Percentiles rank a stretch among this genome's conserved stretches.
Conservation (phyloP, 1,284 basidiomycete species). For the Cutaneotrichosporon mucoides region DNA sequence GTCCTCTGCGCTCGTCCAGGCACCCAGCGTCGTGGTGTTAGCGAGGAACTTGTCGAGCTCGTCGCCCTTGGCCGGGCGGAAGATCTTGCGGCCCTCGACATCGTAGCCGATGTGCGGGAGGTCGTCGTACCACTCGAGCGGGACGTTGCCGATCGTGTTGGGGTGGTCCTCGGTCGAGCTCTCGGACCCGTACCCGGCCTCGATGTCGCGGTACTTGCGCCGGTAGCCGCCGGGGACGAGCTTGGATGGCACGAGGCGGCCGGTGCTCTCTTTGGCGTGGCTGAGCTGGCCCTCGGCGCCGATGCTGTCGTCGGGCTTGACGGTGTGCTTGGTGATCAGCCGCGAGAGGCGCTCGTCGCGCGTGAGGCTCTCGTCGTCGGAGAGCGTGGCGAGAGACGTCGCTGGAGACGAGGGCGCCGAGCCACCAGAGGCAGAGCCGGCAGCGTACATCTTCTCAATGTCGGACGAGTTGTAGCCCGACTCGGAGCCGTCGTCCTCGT, state of each 20-base stretch:
- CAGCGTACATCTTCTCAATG: conserved; percentile 45
- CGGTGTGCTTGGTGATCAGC: conserved; percentile 40
- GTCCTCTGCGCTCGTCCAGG: conserved; percentile 94
- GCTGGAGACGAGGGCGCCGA: conserved; percentile 6
- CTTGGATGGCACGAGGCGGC: conserved; percentile 39
- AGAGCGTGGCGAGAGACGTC: conserved; percentile 6
- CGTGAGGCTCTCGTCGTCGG: conserved; percentile 20
- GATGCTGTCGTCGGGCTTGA: conserved; percentile 45
- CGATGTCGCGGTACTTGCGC: conserved; percentile 88
- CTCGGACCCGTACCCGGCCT: conserved; percentile 94
- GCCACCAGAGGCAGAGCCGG: conserved; percentile 9
- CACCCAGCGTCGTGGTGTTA: conserved; percentile 84
- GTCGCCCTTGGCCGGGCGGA: conserved; percentile 91
- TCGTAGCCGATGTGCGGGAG: conserved; percentile 98
- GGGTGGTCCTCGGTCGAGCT: conserved; percentile 95
- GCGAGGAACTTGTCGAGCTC: conserved; percentile 96
- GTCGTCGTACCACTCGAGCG: conserved; percentile 99
- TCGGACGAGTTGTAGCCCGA: conserved; percentile 50
- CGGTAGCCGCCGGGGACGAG: conserved; percentile 77
- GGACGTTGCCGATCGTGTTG: conserved; percentile 91
- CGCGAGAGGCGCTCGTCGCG: conserved; percentile 31
- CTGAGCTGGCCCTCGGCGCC: conserved; percentile 44
- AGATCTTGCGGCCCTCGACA: conserved; percentile 88
- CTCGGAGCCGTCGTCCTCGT: conserved; percentile 45
- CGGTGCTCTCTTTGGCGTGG: conserved; percentile 43